Conservation (phyloP, 352 stramenopile genomes). For the Peronosclerospora sorghi region DNA sequence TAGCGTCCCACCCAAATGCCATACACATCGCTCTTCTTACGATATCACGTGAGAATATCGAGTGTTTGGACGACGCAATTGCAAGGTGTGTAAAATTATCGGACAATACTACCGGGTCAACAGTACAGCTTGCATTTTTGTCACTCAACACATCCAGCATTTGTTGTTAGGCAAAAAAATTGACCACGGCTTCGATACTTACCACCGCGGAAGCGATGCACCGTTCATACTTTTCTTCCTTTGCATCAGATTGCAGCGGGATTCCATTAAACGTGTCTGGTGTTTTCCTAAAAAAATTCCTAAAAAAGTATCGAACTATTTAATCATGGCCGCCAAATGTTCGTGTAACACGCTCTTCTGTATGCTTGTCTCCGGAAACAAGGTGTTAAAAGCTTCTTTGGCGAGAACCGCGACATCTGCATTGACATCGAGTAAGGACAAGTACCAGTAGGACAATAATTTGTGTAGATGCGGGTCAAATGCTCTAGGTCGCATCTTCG, state of each 20-base stretch:
- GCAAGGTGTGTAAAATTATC: conserved; percentile 51
- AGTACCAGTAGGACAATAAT: conserved; percentile 64
- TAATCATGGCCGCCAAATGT: conserved; percentile 33
- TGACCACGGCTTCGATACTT: conserved; percentile 45
- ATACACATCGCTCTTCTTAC: conserved; percentile 61
- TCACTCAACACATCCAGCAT: conserved; percentile 32
- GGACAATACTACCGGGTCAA: conserved; percentile 40
- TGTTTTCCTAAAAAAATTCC: conserved; percentile 52
- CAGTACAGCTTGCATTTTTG: conserved; percentile 20
- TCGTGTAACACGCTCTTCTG: conserved; percentile 25
- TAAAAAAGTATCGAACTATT: too few relatives aligned
- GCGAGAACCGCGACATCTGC: conserved; percentile 38
- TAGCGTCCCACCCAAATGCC: conserved; percentile 39
- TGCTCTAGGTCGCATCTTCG: conserved; percentile 58
- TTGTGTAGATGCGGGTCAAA: conserved; percentile 60
- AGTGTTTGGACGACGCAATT: conserved; percentile 54
- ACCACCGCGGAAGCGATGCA: conserved; percentile 52
- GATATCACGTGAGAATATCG: conserved; percentile 57
- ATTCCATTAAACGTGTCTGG: too few relatives aligned
- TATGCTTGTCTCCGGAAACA: conserved; percentile 29
- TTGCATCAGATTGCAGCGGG: conserved; percentile 43
- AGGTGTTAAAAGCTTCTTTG: too few relatives aligned
- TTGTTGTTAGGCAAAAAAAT: conserved; percentile 28
- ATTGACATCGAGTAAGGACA: conserved; percentile 72
- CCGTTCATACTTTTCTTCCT: conserved; percentile 62